Conservation (phyloP, 345 rosid genomes). For the Gossypium australe region DNA sequence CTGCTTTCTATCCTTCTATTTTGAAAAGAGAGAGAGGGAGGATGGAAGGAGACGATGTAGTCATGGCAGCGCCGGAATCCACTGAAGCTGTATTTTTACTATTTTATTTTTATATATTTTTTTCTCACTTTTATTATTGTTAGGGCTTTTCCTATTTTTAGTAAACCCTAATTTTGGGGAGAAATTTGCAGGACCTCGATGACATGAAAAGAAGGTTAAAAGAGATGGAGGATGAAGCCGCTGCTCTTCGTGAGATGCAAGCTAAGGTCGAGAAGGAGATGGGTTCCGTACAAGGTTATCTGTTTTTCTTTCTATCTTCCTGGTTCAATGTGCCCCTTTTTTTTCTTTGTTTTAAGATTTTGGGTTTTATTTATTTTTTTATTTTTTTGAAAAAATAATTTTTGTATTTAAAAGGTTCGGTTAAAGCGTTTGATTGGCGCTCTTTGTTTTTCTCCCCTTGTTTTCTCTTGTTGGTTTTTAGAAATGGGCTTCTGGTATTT, state of each 20-base stretch:
- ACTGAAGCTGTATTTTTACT: slow-evolving; percentile 23
- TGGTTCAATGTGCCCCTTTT: neutral
- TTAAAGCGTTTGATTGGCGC: neutral
- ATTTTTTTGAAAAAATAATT: neutral
- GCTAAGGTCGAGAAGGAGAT: slow-evolving; percentile 52
- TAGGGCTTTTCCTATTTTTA: neutral
- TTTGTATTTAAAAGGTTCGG: neutral
- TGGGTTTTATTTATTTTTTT: no score
- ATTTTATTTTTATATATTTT: neutral
- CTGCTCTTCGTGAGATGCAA: slow-evolving; percentile 54
- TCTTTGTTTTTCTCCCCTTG: neutral
- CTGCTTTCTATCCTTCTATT: neutral
- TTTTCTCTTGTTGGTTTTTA: neutral
- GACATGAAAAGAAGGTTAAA: slow-evolving; percentile 48
- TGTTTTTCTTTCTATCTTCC: neutral
- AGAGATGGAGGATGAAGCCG: slow-evolving; percentile 59
- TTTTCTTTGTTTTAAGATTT: neutral
- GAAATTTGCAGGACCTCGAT: slow-evolving; percentile 36
- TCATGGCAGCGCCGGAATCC: slow-evolving; percentile 32
- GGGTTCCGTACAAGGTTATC: slow-evolving; percentile 38
- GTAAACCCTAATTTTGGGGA: slow-evolving; percentile 10
- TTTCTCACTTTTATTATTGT: neutral
- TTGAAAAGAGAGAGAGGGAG: neutral
- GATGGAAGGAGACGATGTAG: slow-evolving; percentile 39
- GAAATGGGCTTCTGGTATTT: neutral